A percentile compares a stretch with the other conserved stretches of the same genome.
Evolutionary conservation across 805 yeast genomes (phyloP).

Genomic region (Candida alai): DNA sequence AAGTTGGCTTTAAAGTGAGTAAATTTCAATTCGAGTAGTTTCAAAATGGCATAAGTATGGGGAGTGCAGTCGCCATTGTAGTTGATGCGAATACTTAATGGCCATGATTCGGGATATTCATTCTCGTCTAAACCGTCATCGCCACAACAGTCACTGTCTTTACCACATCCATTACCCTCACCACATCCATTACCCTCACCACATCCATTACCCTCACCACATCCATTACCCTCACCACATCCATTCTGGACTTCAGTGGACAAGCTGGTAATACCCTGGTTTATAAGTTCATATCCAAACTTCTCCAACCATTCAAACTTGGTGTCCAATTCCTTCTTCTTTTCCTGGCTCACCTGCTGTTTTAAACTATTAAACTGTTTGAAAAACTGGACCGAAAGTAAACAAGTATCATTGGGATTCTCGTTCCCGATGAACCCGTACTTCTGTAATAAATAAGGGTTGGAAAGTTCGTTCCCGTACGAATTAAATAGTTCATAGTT

Average conservation of each 20-base stretch:
- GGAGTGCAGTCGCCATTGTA: conserved; percentile 43
- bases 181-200: conserved; percentile 13
- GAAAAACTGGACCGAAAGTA: conserved; percentile 51
- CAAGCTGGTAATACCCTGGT: conserved; percentile 19
- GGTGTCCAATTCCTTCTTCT: conserved; percentile 27
- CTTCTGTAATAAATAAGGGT: conserved; percentile 61
- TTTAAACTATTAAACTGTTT: conserved; percentile 23
- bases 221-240: conserved; percentile 11
- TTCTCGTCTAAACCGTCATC: conserved; percentile 16
- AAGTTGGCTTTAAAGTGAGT: conserved; percentile 22
- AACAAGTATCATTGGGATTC: conserved; percentile 49
- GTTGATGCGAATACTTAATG: conserved; percentile 36
- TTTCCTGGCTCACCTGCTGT: conserved; percentile 20
- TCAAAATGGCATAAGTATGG: conserved; percentile 38
- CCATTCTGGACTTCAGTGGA: conserved; percentile 11
- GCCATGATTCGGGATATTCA: conserved; percentile 36
- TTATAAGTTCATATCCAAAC: conserved; percentile 38
- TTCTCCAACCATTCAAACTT: conserved; percentile 49
- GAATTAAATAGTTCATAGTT: conserved; percentile 69
- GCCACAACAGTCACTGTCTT: conserved; percentile 10
- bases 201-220: conserved; percentile 8
- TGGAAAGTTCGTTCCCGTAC: conserved; percentile 68
- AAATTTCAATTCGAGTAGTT: conserved; percentile 26
- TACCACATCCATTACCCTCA: conserved; percentile 3
- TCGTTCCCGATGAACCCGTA: conserved; percentile 70